A percentile compares a stretch with the other conserved stretches of the same genome.
phyloP scores from a whole-genome alignment of 2,329 filamentous ascomycete species.

The Pezicula carpinea region DNA sequence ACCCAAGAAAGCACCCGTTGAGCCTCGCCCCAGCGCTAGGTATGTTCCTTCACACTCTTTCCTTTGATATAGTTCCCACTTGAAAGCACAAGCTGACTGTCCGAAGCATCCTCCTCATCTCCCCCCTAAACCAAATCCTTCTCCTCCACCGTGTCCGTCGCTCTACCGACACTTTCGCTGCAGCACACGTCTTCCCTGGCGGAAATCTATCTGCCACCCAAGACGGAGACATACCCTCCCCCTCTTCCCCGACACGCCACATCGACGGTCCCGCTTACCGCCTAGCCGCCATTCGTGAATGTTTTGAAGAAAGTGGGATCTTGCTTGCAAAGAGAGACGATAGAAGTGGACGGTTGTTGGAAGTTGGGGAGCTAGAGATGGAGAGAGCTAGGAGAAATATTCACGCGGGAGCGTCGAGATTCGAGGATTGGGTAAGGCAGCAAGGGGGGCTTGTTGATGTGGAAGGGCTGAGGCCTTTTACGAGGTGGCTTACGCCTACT shows the following conservation, averaged over 20 bases:
- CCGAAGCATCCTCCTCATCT: slow-evolving; percentile 73
- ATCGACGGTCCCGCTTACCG: slow-evolving; percentile 69
- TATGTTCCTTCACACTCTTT: slow-evolving; percentile 24
- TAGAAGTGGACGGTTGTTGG: slow-evolving; percentile 50
- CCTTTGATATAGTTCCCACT: background rate
- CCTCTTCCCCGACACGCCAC: slow-evolving; percentile 53
- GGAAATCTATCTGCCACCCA: slow-evolving; percentile 76
- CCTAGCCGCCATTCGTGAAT: slow-evolving; percentile 81
- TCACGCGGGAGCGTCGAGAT: slow-evolving; percentile 60
- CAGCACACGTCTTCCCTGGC: slow-evolving; percentile 92
- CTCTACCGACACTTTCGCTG: slow-evolving; percentile 79
- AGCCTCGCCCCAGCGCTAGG: slow-evolving; percentile 62
- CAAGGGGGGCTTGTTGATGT: slow-evolving; percentile 58
- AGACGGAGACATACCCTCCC: slow-evolving; percentile 55
- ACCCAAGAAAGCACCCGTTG: slow-evolving; percentile 26
- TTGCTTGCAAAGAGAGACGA: slow-evolving; percentile 50
- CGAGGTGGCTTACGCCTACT: slow-evolving; percentile 82
- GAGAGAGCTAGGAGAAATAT: slow-evolving; percentile 64
- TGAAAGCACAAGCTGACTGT: slow-evolving; percentile 1
- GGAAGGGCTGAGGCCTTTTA: slow-evolving; percentile 74
- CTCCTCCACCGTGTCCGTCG: slow-evolving; percentile 75
- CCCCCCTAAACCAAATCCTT: slow-evolving; percentile 80
- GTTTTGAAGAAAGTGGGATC: slow-evolving; percentile 93
- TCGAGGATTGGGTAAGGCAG: slow-evolving; percentile 57
- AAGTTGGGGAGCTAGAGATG: slow-evolving; percentile 53